Percentiles rank a stretch among this genome's conserved stretches.
Evolutionary conservation across 768 basidiomycete genomes (phyloP).

Genomic region (Dioszegia crocea): DNA sequence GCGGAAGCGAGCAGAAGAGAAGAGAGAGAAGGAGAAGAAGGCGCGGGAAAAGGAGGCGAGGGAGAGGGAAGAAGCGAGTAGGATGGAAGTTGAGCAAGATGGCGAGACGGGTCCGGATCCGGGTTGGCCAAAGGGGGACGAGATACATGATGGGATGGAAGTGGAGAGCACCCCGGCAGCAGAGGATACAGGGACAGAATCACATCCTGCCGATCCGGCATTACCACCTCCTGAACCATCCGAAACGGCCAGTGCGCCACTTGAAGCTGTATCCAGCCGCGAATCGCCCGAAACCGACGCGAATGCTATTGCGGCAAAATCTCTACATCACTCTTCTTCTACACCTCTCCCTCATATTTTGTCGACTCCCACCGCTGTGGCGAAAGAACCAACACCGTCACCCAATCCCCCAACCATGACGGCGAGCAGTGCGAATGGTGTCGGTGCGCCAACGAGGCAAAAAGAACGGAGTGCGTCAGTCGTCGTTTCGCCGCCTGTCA

Average conservation of each 20-base stretch:
- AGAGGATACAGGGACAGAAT: background rate
- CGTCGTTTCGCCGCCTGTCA: background rate
- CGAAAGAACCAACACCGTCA: too few relatives aligned
- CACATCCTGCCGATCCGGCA: slow-evolving; percentile 5
- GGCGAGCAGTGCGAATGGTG: background rate
- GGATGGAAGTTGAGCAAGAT: background rate
- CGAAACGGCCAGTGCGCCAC: slow-evolving; percentile 6
- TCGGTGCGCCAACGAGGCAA: background rate
- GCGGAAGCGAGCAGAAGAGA: background rate
- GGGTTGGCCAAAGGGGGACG: background rate
- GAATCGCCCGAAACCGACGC: too few relatives aligned
- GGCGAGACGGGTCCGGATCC: background rate
- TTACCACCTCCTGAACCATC: slow-evolving; percentile 4
- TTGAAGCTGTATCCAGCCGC: background rate
- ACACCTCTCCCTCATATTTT: too few relatives aligned
- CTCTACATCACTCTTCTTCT: too few relatives aligned
- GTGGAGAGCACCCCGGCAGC: background rate
- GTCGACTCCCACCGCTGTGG: too few relatives aligned
- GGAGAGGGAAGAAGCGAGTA: background rate
- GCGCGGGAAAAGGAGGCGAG: background rate
- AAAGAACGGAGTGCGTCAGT: slow-evolving; percentile 1
- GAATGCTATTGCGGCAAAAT: too few relatives aligned
- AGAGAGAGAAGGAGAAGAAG: background rate
- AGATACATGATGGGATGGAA: background rate
- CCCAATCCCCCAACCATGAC: too few relatives aligned